Base-by-base conservation (phyloP, 345 rosid genomes). In the Heritiera fomes region DNA sequence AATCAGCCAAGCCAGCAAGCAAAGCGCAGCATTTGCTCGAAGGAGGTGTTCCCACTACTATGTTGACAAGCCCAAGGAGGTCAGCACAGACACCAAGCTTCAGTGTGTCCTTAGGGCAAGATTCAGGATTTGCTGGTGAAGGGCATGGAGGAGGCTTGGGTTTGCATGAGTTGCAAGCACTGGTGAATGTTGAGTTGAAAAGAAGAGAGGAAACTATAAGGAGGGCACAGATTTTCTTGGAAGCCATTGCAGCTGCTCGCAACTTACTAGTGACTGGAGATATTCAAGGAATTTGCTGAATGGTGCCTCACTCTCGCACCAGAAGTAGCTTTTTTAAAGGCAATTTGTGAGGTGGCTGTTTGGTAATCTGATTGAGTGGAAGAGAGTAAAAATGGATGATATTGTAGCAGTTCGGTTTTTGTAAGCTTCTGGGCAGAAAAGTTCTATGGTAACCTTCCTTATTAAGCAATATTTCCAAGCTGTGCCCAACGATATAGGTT, bases 1-100 rank as follows among this genome's bases (percentile, higher is more conserved):
- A 8, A 61, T 89, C 87, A 2, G 15, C 87, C 78, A 88, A 70
- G 2, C 92, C 94, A 23, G 32, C 0, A 3, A 91, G 72, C 80
- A 91, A 4, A 12, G 90, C 76, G 50, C 94, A 91, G 83, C 94
- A 91, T 40, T 83, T 62, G 82, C 73, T 80, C 6, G 87, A 65
- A 8, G 90, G 67, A 1, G 90, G 87, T 30, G 81, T 32, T 45
- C 92, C 92, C 1, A 80, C 41, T 0, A 56, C 77, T 41, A 81
- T 47, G 38, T 82, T 78, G 45, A 80, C 86, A 3, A 79, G 81
- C 11, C 90, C 92, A 6, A 89, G 91, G 38, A 91, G 18, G 77
- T 82, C 90, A 2, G 65, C 90, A 55, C 94, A 91, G 1, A 61
- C 87, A 5, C 91, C 88, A 17, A 89, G 85, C 84, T 88, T 89